These are phyloP conservation scores for Penicillium italicum DNA, from an alignment of 2,329 filamentous ascomycete species.

Conservation along the genomic window DNA sequence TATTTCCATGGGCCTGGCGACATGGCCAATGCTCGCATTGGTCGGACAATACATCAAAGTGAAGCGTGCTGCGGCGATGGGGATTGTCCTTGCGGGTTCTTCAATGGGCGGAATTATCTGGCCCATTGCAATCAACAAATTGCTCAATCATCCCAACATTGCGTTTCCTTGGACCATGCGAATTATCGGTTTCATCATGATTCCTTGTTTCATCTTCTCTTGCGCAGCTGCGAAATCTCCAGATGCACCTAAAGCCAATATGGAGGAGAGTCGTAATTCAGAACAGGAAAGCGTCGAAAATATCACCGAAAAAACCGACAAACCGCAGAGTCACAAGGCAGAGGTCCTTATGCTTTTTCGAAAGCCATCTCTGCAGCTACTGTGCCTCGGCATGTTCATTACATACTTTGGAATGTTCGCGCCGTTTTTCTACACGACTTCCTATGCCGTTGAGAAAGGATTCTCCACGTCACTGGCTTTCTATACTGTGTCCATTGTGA, in stretches of 20 bases:
- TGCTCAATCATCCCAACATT: constrained; percentile 26
- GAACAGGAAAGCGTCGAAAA: not conserved
- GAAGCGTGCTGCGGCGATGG: constrained; percentile 31
- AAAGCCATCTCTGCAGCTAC: constrained; percentile 23
- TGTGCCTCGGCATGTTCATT: constrained; percentile 35
- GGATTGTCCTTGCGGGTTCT: constrained; percentile 33
- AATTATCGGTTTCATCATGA: constrained; percentile 42
- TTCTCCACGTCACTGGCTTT: constrained; percentile 33
- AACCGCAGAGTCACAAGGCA: not conserved
- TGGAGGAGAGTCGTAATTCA: not conserved
- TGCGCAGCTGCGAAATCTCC: constrained; percentile 23
- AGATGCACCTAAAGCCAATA: not conserved
- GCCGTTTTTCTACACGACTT: constrained; percentile 39
- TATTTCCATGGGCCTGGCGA: constrained; percentile 28
- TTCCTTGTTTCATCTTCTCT: constrained; percentile 34
- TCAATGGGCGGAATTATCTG: constrained; percentile 37
- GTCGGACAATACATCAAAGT: constrained; percentile 31
- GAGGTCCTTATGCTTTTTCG: constrained; percentile 13
- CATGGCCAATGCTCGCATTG: constrained; percentile 31
- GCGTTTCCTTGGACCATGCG: constrained; percentile 40
- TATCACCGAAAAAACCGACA: not conserved
- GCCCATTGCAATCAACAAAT: constrained; percentile 32
- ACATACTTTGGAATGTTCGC: constrained; percentile 41
- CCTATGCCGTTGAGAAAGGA: constrained; percentile 27
- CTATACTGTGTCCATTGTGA: constrained; percentile 40